These are phyloP conservation scores for Phtheirospermum japonicum DNA, from an alignment of 257 asterid species.

Conservation along the genomic window DNA sequence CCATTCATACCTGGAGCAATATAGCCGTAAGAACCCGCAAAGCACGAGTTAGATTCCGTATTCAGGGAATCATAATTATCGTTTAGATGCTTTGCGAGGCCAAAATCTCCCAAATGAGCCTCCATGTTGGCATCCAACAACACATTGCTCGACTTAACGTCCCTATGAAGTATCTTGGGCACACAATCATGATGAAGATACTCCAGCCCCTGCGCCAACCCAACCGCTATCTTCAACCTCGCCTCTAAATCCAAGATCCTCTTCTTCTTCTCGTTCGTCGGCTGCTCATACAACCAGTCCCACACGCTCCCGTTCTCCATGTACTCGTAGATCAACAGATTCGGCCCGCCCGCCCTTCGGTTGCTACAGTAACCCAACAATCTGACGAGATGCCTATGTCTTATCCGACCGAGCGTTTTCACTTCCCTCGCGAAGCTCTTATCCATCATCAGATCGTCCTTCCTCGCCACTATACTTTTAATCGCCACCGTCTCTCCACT, in stretches of 20 bases:
- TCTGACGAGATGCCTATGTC: slow-evolving; percentile 84
- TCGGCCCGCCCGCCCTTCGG: slow-evolving; percentile 49
- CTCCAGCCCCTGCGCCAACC: slow-evolving; percentile 84
- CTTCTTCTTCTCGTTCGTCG: slow-evolving; percentile 46
- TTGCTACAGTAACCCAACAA: slow-evolving; percentile 76
- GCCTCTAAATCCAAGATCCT: slow-evolving; percentile 62
- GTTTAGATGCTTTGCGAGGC: slow-evolving; percentile 68
- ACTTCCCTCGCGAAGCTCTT: slow-evolving; percentile 88
- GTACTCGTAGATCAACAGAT: slow-evolving; percentile 78
- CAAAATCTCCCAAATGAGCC: slow-evolving; percentile 93
- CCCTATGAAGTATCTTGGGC: slow-evolving; percentile 90
- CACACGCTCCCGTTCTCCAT: slow-evolving; percentile 94
- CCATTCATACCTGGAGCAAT: slow-evolving; percentile 86
- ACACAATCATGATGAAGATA: slow-evolving; percentile 93
- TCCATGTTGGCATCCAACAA: slow-evolving; percentile 78
- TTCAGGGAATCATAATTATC: slow-evolving; percentile 53
- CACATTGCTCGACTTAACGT: slow-evolving; percentile 78
- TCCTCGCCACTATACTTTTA: slow-evolving; percentile 59
- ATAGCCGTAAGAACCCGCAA: slow-evolving; percentile 92
- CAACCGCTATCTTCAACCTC: slow-evolving; percentile 79
- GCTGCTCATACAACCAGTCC: slow-evolving; percentile 80
- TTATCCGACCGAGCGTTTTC: slow-evolving; percentile 79
- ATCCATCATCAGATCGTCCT: slow-evolving; percentile 65
- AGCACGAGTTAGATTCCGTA: slow-evolving; percentile 73
- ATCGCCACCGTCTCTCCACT: slow-evolving; percentile 76